Percentiles rank a stretch among this genome's conserved stretches.
These are phyloP conservation scores for Chaetomium sp. DNA, from an alignment of 2,329 filamentous ascomycete genomes.

Conservation along the genomic window DNA sequence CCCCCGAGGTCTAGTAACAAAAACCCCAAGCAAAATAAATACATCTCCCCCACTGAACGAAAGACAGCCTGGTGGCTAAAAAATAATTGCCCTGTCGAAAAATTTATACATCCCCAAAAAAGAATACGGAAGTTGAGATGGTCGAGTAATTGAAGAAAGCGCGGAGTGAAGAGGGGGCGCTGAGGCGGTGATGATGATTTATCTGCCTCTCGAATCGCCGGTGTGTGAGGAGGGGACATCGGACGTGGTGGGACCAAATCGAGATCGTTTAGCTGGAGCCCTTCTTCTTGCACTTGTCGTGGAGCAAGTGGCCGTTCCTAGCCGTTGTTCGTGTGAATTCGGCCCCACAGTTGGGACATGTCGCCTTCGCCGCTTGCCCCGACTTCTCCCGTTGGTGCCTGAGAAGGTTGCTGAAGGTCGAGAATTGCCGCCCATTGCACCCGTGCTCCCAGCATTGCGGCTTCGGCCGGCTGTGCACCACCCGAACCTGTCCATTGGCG, in stretches of 20 bases:
- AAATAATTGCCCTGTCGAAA: background rate
- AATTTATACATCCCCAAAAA: constrained; percentile 2
- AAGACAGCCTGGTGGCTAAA: background rate
- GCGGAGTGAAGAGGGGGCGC: background rate
- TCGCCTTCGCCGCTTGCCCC: constrained; percentile 80
- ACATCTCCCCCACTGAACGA: background rate
- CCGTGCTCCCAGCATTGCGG: constrained; percentile 97
- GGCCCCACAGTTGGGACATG: constrained; percentile 84
- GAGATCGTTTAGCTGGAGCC: constrained; percentile 28
- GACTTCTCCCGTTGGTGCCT: constrained; percentile 93
- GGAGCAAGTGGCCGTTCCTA: constrained; percentile 74
- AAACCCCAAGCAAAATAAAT: constrained; percentile 5
- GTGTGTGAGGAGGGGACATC: background rate
- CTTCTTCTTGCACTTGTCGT: constrained; percentile 87
- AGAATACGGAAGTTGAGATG: background rate
- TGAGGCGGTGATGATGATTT: background rate
- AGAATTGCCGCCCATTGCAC: constrained; percentile 92
- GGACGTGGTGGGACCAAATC: too few relatives aligned
- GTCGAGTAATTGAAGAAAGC: background rate
- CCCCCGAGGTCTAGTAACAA: background rate
- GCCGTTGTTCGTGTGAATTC: constrained; percentile 88
- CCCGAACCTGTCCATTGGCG: constrained; percentile 48
- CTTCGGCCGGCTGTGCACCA: constrained; percentile 76
- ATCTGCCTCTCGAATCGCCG: background rate
- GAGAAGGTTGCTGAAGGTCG: constrained; percentile 90